phyloP scores from a whole-genome alignment of 495 filamentous ascomycete genomes.

The Hyaloscypha bicolor region DNA sequence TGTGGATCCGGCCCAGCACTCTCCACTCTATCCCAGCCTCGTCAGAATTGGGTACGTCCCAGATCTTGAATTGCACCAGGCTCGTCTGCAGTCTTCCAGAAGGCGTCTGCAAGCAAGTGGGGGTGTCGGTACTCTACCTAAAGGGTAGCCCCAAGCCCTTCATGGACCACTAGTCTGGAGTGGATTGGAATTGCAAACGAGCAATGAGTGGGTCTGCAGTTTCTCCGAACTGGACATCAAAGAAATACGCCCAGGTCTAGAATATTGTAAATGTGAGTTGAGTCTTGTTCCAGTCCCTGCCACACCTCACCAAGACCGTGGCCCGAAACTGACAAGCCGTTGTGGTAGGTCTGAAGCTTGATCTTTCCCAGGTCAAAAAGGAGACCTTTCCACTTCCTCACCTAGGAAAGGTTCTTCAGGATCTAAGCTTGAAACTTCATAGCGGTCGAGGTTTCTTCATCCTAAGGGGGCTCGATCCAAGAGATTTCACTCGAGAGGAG shows the following conservation, averaged over 20 bases:
- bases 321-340: conserved; percentile 3
- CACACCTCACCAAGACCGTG: background rate
- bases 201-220: conserved; percentile 4
- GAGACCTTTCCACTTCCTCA: conserved; percentile 56
- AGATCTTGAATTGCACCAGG: background rate
- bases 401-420: conserved; percentile 48
- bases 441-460: conserved; percentile 56
- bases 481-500: conserved; percentile 53
- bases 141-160: conserved; percentile 8
- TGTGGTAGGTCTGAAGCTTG: conserved; percentile 15
- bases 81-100: conserved; percentile 11
- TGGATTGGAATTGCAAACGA: background rate
- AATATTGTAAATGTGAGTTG: conserved; percentile 8
- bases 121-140: conserved; percentile 6
- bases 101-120: conserved; percentile 4
- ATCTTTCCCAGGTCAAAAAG: conserved; percentile 12
- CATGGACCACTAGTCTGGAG: conserved; percentile 10
- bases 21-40: conserved; percentile 6
- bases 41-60: conserved; percentile 3
- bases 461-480: conserved; percentile 55
- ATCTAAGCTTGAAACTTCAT: conserved; percentile 49
- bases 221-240: conserved; percentile 6
- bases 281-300: background rate
- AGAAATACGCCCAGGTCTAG: conserved; percentile 6
- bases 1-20: conserved; percentile 1